Evolutionary conservation across 139 green algal genomes (phyloP), one percentile per base, ranked within the genome.

Genomic region (Diplosphaera chodatii): DNA sequence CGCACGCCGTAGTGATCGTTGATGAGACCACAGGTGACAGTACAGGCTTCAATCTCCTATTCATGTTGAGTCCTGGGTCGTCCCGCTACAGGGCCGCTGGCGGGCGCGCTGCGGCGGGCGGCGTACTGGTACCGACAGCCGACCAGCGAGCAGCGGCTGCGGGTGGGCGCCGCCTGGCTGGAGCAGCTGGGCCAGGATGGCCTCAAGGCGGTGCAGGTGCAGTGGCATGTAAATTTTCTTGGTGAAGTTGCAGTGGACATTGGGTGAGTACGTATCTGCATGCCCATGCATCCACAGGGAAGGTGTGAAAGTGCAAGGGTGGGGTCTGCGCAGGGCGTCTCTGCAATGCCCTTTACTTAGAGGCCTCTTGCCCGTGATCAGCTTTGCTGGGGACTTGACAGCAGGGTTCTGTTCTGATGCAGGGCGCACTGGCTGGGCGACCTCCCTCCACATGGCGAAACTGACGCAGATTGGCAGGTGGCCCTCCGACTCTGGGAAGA

Each of bases 81-180:
- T 59, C 48, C 48, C 13, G 0, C 3, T 33, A 63, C 69, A 80
- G 41, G 67, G 0, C 91, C 88, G 37, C 76, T 97, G 55, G 93
- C 82, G 8, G 85, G 83, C 22, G 71, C 87, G 6, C 15, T 96
- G 66, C 80, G 91, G 13, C 75, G 91, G 15, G 87, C 86, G 28
- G 94, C 94, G 0, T 99, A 99, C 82, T 77, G 90, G 59, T 97
- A 97, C 84, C 74, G 93, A 16, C 90, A 96, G 83, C 93, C 93
- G 15, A 98, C 93, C 4, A 83, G 88, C n/a, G 85, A 93, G 74
- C 93, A 98, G 77, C 86, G 85, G 27, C 25, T 91, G 20, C 78
- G 69, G 1, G 91, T 95, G 32, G 88, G 86, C 0, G 63, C 70
- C 0, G 78, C 70, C 28, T 95, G 89, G 91, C 33, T 89, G 23